Percentiles rank a stretch among this genome's conserved stretches.
Evolutionary conservation across 805 yeast genomes (phyloP).

Genomic region (Ascoidea rubescens): DNA sequence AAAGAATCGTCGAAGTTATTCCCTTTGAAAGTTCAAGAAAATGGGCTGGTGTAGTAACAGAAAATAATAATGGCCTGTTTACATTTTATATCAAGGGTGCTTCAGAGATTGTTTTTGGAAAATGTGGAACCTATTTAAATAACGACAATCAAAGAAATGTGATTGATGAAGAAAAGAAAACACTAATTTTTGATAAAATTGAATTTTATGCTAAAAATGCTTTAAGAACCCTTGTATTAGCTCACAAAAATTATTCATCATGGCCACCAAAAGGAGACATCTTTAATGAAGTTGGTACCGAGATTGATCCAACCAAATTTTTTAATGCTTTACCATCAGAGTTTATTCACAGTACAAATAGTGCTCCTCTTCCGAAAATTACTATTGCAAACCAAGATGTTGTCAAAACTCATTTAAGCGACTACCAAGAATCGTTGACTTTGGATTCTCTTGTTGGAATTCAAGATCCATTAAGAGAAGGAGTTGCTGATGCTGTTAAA

Average conservation of each 20-base stretch:
- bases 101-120: constrained; percentile 55
- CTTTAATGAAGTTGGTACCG: constrained; percentile 20
- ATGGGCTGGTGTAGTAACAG: constrained; percentile 77
- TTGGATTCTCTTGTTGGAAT: constrained; percentile 79
- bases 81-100: constrained; percentile 84
- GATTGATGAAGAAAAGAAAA: not conserved
- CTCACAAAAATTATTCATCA: constrained; percentile 53
- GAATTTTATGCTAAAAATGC: constrained; percentile 63
- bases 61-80: constrained; percentile 19
- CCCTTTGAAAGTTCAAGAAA: constrained; percentile 90
- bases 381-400: not conserved
- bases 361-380: not conserved
- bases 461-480: constrained; percentile 86
- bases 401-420: not conserved
- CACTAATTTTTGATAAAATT: constrained; percentile 26
- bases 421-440: constrained; percentile 22
- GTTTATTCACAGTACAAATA: not conserved
- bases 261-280: constrained; percentile 60
- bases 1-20: constrained; percentile 47
- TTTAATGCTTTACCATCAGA: not conserved
- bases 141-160: not conserved
- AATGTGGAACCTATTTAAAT: not conserved
- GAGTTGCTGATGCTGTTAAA: constrained; percentile 79
- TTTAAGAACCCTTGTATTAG: constrained; percentile 78
- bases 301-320: not conserved